phyloP scores from a whole-genome alignment of 148 eudicot genomes.

The Persicaria maculosa region DNA sequence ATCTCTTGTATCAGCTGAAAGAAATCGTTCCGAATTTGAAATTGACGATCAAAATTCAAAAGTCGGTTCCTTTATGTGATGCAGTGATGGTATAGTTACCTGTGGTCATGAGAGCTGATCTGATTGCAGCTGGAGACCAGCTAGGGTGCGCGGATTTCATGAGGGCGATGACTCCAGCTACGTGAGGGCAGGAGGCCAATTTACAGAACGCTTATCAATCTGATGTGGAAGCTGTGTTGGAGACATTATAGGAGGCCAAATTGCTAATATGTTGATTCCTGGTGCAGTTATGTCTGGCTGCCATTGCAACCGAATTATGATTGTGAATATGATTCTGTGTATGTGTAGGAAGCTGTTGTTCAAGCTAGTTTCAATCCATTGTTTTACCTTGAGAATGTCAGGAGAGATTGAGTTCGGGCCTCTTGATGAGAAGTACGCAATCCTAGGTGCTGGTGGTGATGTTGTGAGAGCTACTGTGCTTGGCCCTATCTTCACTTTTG shows the following conservation, averaged over 20 bases:
- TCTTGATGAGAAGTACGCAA: slow-evolving; percentile 7
- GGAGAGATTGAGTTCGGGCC: slow-evolving; percentile 4
- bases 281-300: slow-evolving; percentile 9
- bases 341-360: not conserved
- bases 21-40: not conserved
- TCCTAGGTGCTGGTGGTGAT: slow-evolving; percentile 1
- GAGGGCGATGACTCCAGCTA: slow-evolving; percentile 1
- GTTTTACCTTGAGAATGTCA: slow-evolving; percentile 10
- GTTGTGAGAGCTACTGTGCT: not conserved
- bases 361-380: not conserved
- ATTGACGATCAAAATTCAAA: not conserved
- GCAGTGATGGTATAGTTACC: not conserved
- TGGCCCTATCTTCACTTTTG: slow-evolving; percentile 9
- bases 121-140: slow-evolving; percentile 10
- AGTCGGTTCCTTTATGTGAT: not conserved
- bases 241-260: slow-evolving; percentile 3
- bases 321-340: too few relatives aligned
- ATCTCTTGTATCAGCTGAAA: slow-evolving; percentile 5
- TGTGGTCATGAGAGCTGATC: slow-evolving; percentile 13
- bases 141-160: slow-evolving; percentile 3
- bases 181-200: slow-evolving; percentile 8
- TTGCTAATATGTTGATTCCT: slow-evolving; percentile 8
- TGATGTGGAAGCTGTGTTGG: slow-evolving; percentile 3
- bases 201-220: slow-evolving; percentile 1
- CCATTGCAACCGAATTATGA: not conserved